These are phyloP conservation scores for Galium porrigens DNA, from an alignment of 305 asterid species.

Conservation along the genomic window DNA sequence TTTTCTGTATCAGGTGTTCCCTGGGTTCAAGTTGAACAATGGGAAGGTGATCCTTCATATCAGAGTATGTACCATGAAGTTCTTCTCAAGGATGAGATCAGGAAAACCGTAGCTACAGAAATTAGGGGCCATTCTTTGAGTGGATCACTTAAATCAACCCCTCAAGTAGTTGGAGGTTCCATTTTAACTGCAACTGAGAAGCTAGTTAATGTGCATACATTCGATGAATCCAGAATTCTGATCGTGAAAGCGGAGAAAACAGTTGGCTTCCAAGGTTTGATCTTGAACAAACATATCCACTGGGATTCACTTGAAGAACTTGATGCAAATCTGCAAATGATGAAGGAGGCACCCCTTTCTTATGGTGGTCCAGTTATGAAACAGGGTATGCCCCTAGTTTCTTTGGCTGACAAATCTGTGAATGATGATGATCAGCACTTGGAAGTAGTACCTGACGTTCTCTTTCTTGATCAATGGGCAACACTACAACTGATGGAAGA, in stretches of 20 bases:
- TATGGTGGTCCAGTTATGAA: constrained; percentile 76
- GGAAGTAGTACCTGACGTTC: constrained; percentile 41
- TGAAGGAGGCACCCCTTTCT: constrained; percentile 59
- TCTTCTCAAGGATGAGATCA: constrained; percentile 39
- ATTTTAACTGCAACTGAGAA: constrained; percentile 60
- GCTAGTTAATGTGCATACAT: constrained; percentile 52
- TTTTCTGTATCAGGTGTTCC: constrained; percentile 30
- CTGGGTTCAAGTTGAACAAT: constrained; percentile 23
- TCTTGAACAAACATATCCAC: constrained; percentile 50
- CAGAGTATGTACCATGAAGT: constrained; percentile 47
- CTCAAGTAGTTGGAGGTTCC: constrained; percentile 40
- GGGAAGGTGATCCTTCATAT: constrained; percentile 18
- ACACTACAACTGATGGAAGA: constrained; percentile 35
- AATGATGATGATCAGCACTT: constrained; percentile 26
- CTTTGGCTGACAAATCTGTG: constrained; percentile 33
- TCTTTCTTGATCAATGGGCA: constrained; percentile 46
- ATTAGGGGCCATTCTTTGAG: constrained; percentile 27
- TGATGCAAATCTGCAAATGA: constrained; percentile 36
- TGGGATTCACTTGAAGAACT: constrained; percentile 63
- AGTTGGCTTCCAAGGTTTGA: constrained; percentile 58
- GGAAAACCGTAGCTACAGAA: constrained; percentile 23
- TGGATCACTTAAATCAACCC: constrained; percentile 26
- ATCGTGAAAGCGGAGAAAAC: constrained; percentile 48
- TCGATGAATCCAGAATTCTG: constrained; percentile 56
- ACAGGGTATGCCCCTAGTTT: constrained; percentile 63